These are phyloP conservation scores for Pseudozyma sp. DNA, from an alignment of 1,284 basidiomycete species.

Conservation along the genomic window DNA sequence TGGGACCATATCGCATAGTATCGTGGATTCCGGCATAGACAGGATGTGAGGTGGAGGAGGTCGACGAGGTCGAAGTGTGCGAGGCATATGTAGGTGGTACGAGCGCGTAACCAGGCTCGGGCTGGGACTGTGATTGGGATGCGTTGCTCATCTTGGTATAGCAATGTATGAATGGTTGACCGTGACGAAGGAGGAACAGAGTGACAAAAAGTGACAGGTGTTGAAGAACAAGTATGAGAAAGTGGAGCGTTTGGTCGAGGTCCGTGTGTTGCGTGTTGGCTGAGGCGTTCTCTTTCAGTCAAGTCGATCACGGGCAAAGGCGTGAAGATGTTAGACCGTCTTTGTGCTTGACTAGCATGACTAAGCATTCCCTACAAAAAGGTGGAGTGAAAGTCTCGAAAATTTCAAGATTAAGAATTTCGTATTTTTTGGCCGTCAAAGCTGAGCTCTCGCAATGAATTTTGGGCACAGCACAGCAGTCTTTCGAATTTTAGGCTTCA, in stretches of 20 bases:
- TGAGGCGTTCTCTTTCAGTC: background rate
- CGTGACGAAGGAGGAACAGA: conserved; percentile 1
- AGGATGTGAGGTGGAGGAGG: conserved; percentile 55
- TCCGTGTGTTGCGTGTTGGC: conserved; percentile 26
- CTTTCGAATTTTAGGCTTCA: background rate
- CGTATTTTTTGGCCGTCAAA: conserved; percentile 5
- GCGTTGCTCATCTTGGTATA: conserved; percentile 21
- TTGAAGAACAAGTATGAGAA: background rate
- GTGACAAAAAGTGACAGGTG: background rate
- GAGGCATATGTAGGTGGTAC: conserved; percentile 45
- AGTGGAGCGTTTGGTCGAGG: conserved; percentile 7
- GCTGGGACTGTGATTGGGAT: conserved; percentile 28
- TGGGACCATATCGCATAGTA: conserved; percentile 62
- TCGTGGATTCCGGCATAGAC: conserved; percentile 65
- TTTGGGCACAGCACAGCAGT: conserved; percentile 13
- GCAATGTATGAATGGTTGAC: background rate
- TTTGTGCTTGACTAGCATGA: background rate
- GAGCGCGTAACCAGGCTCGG: conserved; percentile 47
- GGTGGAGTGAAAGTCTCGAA: conserved; percentile 26
- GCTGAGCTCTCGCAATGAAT: conserved; percentile 7
- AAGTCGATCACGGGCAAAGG: conserved; percentile 26
- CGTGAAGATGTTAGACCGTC: conserved; percentile 6
- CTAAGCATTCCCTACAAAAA: background rate
- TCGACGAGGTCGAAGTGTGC: conserved; percentile 36
- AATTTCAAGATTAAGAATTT: conserved; percentile 4